phyloP scores from a whole-genome alignment of 768 basidiomycete genomes.

The Postia placenta region DNA sequence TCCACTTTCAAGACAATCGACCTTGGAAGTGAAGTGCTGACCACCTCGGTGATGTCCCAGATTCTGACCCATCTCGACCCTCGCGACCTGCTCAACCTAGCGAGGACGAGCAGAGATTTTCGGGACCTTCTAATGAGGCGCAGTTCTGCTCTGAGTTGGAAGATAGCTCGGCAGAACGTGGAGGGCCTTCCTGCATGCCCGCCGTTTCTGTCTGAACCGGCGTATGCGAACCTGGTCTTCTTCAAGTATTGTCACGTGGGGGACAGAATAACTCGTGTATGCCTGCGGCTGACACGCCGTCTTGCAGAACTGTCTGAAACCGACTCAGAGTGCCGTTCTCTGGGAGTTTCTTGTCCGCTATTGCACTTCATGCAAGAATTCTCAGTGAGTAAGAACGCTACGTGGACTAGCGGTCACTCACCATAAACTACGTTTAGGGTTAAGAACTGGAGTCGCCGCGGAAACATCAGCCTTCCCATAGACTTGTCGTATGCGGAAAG shows the following conservation, averaged over 20 bases:
- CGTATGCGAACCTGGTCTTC: conserved; percentile 13
- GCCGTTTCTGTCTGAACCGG: conserved; percentile 9
- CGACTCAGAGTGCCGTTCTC: conserved; percentile 3
- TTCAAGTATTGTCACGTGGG: conserved; percentile 13
- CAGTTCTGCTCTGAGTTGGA: conserved; percentile 7
- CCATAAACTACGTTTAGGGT: no score
- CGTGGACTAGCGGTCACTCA: no score
- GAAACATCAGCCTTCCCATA: neutral
- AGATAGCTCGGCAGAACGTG: conserved; percentile 5
- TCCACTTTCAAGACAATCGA: neutral
- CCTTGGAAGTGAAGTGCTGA: no score
- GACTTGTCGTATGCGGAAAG: no score
- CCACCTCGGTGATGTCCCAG: neutral
- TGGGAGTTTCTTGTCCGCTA: conserved; percentile 11
- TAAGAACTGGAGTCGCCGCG: neutral
- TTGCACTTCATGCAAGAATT: conserved; percentile 8
- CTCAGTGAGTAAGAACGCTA: neutral
- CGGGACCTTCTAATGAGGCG: conserved; percentile 12
- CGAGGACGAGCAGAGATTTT: conserved; percentile 10
- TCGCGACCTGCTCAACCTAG: conserved; percentile 11
- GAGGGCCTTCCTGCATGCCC: conserved; percentile 13
- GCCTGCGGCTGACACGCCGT: neutral
- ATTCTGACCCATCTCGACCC: conserved; percentile 12
- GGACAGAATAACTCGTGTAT: neutral
- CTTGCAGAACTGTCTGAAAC: conserved; percentile 10